These are phyloP conservation scores for Neospora caninum DNA, from an alignment of 169 alveolate genomes.

Conservation along the genomic window DNA sequence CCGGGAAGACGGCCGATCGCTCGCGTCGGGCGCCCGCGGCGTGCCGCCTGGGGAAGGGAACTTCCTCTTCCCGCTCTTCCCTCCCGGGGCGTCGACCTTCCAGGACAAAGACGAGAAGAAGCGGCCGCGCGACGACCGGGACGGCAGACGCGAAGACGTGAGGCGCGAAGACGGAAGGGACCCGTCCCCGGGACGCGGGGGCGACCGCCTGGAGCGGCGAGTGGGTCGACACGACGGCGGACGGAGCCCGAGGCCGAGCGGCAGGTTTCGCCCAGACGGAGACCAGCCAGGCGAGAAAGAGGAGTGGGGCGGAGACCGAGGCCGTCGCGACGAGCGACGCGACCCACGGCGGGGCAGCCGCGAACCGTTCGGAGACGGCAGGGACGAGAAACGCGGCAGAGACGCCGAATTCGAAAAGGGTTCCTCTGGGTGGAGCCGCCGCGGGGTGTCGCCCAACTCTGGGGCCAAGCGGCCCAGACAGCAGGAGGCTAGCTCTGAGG, in stretches of 20 bases:
- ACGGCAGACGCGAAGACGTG: not conserved
- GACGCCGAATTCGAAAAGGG: not conserved
- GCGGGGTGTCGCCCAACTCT: not conserved
- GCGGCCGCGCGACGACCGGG: not conserved
- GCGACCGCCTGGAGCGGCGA: not conserved
- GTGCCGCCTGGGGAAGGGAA: not conserved
- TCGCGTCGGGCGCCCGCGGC: not conserved
- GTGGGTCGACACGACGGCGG: not conserved
- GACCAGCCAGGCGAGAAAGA: not conserved
- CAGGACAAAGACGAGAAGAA: not conserved
- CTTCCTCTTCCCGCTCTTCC: not conserved
- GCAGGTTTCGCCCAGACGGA: not conserved
- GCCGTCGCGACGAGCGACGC: not conserved
- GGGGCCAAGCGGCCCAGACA: not conserved
- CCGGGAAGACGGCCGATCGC: not conserved
- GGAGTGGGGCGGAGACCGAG: not conserved
- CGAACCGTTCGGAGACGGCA: not conserved
- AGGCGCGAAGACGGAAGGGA: not conserved
- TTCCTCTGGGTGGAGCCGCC: not conserved
- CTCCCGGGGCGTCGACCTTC: not conserved
- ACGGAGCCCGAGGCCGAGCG: not conserved
- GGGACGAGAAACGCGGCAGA: not conserved
- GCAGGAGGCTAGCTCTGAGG: not conserved
- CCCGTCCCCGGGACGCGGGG: not conserved
- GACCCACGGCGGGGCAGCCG: not conserved